Conservation (phyloP, 345 rosid species). For the Excoecaria cochinchinensis region DNA sequence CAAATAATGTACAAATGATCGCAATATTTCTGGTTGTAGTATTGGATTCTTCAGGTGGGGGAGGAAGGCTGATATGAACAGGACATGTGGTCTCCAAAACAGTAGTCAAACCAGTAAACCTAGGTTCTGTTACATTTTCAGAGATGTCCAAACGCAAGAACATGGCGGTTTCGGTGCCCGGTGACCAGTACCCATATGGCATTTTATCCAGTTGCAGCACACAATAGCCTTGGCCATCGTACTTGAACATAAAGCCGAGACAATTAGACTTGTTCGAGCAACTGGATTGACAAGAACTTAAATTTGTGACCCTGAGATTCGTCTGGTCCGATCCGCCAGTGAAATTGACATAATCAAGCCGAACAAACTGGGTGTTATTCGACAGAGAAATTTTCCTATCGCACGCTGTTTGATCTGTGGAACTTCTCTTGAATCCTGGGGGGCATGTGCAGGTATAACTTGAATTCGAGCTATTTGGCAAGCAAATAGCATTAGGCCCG, state of each 20-base stretch:
- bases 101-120: conserved; percentile 51
- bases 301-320: conserved; percentile 23
- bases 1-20: conserved; percentile 54
- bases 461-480: conserved; percentile 32
- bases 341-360: conserved; percentile 62
- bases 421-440: conserved; percentile 38
- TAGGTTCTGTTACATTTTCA: conserved; percentile 40
- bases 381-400: conserved; percentile 31
- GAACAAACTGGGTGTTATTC: conserved; percentile 41
- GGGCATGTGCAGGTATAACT: conserved; percentile 48
- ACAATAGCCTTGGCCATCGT: conserved; percentile 52
- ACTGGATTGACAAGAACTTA: conserved; percentile 34
- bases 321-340: conserved; percentile 40
- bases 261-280: conserved; percentile 36
- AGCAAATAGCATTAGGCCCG: conserved; percentile 55
- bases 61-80: conserved; percentile 53
- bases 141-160: conserved; percentile 47
- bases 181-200: conserved; percentile 60
- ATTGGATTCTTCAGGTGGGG: conserved; percentile 50
- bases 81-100: conserved; percentile 59
- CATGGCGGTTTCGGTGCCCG: conserved; percentile 43
- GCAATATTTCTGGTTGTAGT: conserved; percentile 48
- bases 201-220: conserved; percentile 42
- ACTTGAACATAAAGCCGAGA: conserved; percentile 52
- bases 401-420: conserved; percentile 24